Percentiles rank a stretch among this genome's conserved stretches.
These are phyloP conservation scores for Pyronema omphalodes DNA, from an alignment of 495 filamentous ascomycete species.

Conservation along the genomic window DNA sequence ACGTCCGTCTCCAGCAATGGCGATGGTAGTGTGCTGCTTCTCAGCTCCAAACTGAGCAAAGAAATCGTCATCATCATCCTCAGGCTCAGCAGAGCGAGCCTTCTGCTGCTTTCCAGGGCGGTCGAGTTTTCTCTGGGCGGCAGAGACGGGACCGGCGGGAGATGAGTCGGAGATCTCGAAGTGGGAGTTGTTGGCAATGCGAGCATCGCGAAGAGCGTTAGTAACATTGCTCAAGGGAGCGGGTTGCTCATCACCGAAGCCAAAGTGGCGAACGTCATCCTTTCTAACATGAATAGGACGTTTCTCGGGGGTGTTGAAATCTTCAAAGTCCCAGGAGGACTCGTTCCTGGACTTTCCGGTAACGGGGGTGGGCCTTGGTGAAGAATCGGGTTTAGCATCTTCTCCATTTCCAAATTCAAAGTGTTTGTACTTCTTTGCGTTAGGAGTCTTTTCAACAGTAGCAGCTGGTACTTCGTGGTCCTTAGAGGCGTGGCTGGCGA, in stretches of 20 bases:
- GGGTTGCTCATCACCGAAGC: constrained; percentile 41
- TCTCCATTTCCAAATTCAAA: constrained; percentile 64
- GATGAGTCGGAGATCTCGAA: constrained; percentile 23
- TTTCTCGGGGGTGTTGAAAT: constrained; percentile 69
- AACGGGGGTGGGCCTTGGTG: neutral
- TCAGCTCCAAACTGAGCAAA: constrained; percentile 12
- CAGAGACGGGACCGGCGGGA: constrained; percentile 6
- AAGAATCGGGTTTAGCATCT: constrained; percentile 27
- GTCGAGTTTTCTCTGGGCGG: constrained; percentile 10
- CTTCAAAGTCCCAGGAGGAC: constrained; percentile 64
- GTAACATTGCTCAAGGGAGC: constrained; percentile 4
- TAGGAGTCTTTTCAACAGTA: constrained; percentile 13
- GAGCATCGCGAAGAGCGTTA: constrained; percentile 3
- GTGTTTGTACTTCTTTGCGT: constrained; percentile 65
- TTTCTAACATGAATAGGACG: constrained; percentile 31
- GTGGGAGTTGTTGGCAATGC: constrained; percentile 6
- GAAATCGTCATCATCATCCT: constrained; percentile 18
- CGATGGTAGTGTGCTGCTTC: constrained; percentile 28
- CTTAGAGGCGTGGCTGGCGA: constrained; percentile 10
- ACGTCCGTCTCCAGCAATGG: constrained; percentile 54
- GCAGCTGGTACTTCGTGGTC: constrained; percentile 22
- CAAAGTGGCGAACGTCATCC: constrained; percentile 49
- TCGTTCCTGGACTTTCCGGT: neutral
- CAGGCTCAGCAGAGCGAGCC: constrained; percentile 16
- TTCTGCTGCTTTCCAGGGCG: constrained; percentile 22